These are phyloP conservation scores for Chlamydomonas sphaeroides DNA, from an alignment of 139 green algal species.

Conservation along the genomic window DNA sequence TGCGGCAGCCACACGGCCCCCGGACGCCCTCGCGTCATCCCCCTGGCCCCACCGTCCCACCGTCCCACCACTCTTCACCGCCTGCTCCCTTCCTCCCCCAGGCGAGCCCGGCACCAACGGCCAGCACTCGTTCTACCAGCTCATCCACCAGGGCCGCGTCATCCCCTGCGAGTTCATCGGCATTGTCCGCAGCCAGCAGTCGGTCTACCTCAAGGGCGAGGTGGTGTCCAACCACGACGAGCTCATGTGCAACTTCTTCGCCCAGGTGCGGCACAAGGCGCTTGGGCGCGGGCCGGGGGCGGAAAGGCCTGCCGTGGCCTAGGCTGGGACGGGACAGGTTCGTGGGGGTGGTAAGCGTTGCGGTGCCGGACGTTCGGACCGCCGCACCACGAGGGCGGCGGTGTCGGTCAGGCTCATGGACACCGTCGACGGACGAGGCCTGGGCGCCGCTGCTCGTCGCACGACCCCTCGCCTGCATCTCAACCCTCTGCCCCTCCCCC, in stretches of 20 bases:
- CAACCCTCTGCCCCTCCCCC: no score
- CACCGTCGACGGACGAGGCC: no score
- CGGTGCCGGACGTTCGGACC: no score
- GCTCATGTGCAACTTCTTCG: slow-evolving; percentile 99
- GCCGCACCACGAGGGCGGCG: no score
- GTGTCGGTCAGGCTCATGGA: no score
- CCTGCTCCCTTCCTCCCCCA: neutral
- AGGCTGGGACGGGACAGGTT: neutral
- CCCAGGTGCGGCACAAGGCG: slow-evolving; percentile 64
- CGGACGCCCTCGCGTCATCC: neutral
- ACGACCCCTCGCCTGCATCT: no score
- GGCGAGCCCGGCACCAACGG: slow-evolving; percentile 98
- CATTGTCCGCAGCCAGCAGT: slow-evolving; percentile 90
- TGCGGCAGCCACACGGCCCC: no score
- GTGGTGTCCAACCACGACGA: slow-evolving; percentile 99
- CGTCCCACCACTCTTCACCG: neutral
- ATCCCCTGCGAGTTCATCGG: slow-evolving; percentile 99
- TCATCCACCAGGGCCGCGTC: slow-evolving; percentile 97
- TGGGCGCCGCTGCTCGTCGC: no score
- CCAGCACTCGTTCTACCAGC: slow-evolving; percentile 99
- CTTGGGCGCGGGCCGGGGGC: neutral
- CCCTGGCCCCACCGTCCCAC: neutral
- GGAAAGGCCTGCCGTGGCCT: neutral
- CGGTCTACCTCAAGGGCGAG: slow-evolving; percentile 90
- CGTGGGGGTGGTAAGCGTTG: neutral